Percentiles rank a stretch among this genome's conserved stretches.
These are phyloP conservation scores for Sonneratia alba DNA, from an alignment of 345 rosid genomes.

Conservation along the genomic window DNA sequence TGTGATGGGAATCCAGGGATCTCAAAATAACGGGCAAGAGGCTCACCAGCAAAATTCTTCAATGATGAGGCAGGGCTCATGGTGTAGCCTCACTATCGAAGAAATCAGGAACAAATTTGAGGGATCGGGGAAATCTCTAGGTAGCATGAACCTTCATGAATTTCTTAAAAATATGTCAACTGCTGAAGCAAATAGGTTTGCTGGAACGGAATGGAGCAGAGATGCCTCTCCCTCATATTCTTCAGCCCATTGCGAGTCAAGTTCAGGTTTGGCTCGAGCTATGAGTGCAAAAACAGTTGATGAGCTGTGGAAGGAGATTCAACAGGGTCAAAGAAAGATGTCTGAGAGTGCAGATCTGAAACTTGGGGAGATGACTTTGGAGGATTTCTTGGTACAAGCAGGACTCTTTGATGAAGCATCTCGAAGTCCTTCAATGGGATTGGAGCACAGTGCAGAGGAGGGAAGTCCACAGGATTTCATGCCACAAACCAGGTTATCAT, in stretches of 20 bases:
- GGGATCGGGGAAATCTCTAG: constrained; percentile 36
- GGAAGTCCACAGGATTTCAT: constrained; percentile 17
- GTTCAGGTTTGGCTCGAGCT: constrained; percentile 35
- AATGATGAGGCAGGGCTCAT: constrained; percentile 32
- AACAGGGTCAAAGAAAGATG: constrained; percentile 36
- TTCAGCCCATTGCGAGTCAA: constrained; percentile 35
- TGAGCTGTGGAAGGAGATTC: constrained; percentile 58
- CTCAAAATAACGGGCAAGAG: constrained; percentile 37
- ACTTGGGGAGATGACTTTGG: constrained; percentile 43
- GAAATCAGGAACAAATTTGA: constrained; percentile 39
- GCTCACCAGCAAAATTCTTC: constrained; percentile 23
- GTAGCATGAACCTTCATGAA: constrained; percentile 53
- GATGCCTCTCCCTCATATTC: constrained; percentile 14
- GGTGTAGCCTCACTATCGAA: constrained; percentile 37
- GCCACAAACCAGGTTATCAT: constrained; percentile 18
- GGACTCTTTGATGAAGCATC: constrained; percentile 42
- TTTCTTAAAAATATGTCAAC: constrained; percentile 42
- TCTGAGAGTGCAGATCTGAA: constrained; percentile 19
- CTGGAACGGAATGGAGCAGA: constrained; percentile 17
- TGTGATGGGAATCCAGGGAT: constrained; percentile 58
- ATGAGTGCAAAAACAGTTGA: constrained; percentile 49
- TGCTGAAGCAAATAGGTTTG: constrained; percentile 21
- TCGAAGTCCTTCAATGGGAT: constrained; percentile 29
- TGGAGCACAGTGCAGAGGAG: constrained; percentile 14
- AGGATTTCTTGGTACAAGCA: constrained; percentile 60